Base-by-base conservation (phyloP, 2,329 filamentous ascomycete genomes). In the Verticillium dahliae region DNA sequence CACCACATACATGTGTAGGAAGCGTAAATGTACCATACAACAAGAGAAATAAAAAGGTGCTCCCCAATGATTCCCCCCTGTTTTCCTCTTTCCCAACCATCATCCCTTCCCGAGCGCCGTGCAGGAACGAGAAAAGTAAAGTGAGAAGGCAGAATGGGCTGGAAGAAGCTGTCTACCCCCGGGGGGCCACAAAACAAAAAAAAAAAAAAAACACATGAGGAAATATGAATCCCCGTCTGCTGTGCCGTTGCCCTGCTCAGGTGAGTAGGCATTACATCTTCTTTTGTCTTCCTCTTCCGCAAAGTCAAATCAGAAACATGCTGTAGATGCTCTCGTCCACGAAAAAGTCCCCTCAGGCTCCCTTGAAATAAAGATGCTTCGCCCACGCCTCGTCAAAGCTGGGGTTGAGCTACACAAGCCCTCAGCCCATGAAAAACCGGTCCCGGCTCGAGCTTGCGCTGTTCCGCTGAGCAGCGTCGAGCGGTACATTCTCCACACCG, bases 381-480 rank as follows among this genome's bases (percentile, higher is more conserved):
- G 22, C 13, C 14, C 18, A 15, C 50, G 61, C 27, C 27, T 31
- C 27, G 4, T 31, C 27, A 31, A 31, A 31, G 27, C 27, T 31
- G 27, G 27, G 27, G 27, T 4, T 31, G 27, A 31, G 27, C 27
- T 31, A 31, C 27, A 33, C 52, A 54, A 27, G 62, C 35, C 55
- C 27, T 58, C 39, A 58, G 7, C 57, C 38, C 39, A 15, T 56
- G 39, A 63, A 56, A 33, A 57, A 41, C 58, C 52, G 57, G 38
- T 65, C 63, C 39, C 54, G 60, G 54, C 60, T 60, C 27, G 39
- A 58, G 33, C 59, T 62, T 33, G 62, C 31, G 50, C 63, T 65
- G 33, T 50, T 62, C 22, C 62, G 55, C 35, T 52, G 58, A 6
- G 56, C 60, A 18, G 37, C 13, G 15, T 60, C 45, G 27, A 55